Conservation (phyloP, 1,284 basidiomycete genomes). For the Rhodotorula sp. region DNA sequence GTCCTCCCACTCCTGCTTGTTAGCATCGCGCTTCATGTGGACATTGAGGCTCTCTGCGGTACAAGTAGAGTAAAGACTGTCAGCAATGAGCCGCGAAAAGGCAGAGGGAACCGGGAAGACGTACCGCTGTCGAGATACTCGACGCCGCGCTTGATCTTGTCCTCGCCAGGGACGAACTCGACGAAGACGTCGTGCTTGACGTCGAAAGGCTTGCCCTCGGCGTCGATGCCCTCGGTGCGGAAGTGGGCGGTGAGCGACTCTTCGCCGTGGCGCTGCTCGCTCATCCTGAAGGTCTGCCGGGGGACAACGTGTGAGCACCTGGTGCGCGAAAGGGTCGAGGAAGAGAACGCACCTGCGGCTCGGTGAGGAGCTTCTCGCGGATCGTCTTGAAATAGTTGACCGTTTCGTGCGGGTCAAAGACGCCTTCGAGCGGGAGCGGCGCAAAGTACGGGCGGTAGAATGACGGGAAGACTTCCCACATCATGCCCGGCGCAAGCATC, state of each 20-base stretch:
- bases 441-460: conserved; percentile 4
- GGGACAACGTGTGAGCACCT: not conserved
- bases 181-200: not conserved
- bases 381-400: conserved; percentile 4
- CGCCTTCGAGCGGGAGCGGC: not conserved
- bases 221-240: not conserved
- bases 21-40: conserved; percentile 8
- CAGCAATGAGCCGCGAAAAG: not conserved
- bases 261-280: not conserved
- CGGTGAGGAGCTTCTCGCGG: conserved; percentile 8
- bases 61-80: no score
- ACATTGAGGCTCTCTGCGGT: conserved; percentile 2
- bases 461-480: conserved; percentile 1
- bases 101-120: not conserved
- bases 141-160: conserved; percentile 12
- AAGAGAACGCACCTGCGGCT: not conserved
- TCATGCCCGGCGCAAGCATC: no score
- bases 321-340: not conserved
- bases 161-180: not conserved
- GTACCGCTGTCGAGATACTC: conserved; percentile 13
- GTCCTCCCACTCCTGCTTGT: conserved; percentile 3
- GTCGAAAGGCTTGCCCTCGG: conserved; percentile 4
- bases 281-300: not conserved
- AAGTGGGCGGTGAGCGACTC: conserved; percentile 8
- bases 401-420: conserved; percentile 4